These are phyloP conservation scores for Pythium utonaiense DNA, from an alignment of 352 stramenopile species.

Conservation along the genomic window DNA sequence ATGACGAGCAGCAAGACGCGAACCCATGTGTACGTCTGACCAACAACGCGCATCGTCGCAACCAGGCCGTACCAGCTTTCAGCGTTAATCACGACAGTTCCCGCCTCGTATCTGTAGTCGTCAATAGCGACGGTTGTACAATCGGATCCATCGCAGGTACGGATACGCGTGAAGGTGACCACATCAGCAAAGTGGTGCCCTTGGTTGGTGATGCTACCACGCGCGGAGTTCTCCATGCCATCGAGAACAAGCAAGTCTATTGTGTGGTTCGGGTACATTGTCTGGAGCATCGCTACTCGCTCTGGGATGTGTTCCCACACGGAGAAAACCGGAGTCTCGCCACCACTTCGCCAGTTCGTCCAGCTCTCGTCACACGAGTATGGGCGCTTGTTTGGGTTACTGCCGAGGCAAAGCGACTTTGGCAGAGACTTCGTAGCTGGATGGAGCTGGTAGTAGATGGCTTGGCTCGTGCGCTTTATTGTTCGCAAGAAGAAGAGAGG, in stretches of 20 bases:
- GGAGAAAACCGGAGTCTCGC: neutral
- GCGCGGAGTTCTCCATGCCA: slow-evolving; percentile 11
- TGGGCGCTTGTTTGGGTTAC: neutral
- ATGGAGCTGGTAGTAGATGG: slow-evolving; percentile 3
- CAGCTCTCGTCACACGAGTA: slow-evolving; percentile 6
- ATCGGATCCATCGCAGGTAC: neutral
- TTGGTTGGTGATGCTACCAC: slow-evolving; percentile 3
- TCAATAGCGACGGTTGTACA: slow-evolving; percentile 39
- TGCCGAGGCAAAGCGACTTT: neutral
- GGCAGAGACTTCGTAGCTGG: too few species aligned
- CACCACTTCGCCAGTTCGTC: neutral
- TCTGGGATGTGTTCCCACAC: neutral
- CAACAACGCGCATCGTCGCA: slow-evolving; percentile 22
- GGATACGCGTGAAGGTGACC: neutral
- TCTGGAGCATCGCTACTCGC: neutral
- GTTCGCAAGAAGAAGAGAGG: slow-evolving; percentile 12
- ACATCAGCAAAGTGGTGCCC: neutral
- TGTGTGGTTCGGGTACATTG: slow-evolving; percentile 5
- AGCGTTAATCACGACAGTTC: slow-evolving; percentile 22
- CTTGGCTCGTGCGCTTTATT: slow-evolving; percentile 1
- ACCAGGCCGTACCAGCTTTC: slow-evolving; percentile 32
- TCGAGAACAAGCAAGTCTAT: slow-evolving; percentile 14
- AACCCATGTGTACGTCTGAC: slow-evolving; percentile 38
- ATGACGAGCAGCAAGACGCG: slow-evolving; percentile 27
- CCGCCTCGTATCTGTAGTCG: slow-evolving; percentile 43